Evolutionary conservation across 768 basidiomycete genomes (phyloP).

Genomic region (Panellus pusillus): DNA sequence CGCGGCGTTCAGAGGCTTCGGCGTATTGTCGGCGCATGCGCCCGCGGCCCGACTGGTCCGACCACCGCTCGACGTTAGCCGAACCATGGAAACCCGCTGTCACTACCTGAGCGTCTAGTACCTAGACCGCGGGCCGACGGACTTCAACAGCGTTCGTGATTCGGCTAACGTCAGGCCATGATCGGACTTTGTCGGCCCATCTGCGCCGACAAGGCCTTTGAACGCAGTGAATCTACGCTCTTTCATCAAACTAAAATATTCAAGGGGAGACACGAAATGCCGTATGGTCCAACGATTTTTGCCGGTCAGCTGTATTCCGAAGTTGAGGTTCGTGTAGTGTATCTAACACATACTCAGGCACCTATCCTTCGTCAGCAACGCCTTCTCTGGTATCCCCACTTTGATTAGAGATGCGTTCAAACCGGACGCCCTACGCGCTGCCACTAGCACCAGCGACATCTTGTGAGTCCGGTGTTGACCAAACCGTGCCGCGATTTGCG

Average conservation of each 20-base stretch:
- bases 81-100: no score
- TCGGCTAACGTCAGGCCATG: no score
- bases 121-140: no score
- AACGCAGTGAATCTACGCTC: constrained; percentile 4
- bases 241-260: neutral
- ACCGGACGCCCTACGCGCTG: constrained; percentile 44
- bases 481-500: neutral
- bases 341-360: constrained; percentile 39
- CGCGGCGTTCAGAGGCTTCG: no score
- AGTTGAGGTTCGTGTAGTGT: neutral
- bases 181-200: no score
- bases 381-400: constrained; percentile 73
- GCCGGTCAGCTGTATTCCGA: constrained; percentile 48
- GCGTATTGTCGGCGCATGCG: no score
- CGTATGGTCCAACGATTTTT: constrained; percentile 84
- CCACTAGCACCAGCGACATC: constrained; percentile 60
- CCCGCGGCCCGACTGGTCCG: no score
- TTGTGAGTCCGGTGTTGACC: constrained; percentile 45
- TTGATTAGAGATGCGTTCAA: constrained; percentile 55
- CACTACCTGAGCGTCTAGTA: no score
- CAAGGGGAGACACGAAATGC: constrained; percentile 52
- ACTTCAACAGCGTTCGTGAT: no score
- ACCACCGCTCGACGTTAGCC: no score
- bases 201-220: neutral
- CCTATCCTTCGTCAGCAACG: constrained; percentile 71